A percentile compares a stretch with the other conserved stretches of the same genome.
phyloP scores from a whole-genome alignment of 179 eudicot species.

The Patellifolia procumbens region DNA sequence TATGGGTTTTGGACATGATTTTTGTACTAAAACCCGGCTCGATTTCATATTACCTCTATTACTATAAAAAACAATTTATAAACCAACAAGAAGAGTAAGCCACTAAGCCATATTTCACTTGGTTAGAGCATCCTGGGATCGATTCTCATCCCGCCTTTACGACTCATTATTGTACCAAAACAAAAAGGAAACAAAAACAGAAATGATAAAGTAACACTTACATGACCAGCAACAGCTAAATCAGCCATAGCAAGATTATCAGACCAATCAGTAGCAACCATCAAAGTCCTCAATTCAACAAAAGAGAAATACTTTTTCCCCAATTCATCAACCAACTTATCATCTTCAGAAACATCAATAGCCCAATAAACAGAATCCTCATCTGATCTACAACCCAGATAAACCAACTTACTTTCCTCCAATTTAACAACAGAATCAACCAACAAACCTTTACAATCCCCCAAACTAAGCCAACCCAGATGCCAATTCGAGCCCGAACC shows the following conservation, averaged over 20 bases:
- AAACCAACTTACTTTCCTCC: constrained; percentile 65
- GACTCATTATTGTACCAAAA: background rate
- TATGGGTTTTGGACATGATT: no score
- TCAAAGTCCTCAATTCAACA: constrained; percentile 91
- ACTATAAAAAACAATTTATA: background rate
- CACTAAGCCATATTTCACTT: no score
- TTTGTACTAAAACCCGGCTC: no score
- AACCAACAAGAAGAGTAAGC: background rate
- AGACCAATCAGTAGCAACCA: constrained; percentile 99
- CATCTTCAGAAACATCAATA: constrained; percentile 69
- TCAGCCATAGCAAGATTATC: constrained; percentile 71
- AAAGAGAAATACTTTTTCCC: constrained; percentile 59
- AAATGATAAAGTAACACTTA: constrained; percentile 34
- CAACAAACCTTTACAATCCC: constrained; percentile 50
- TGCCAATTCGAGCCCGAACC: constrained; percentile 55
- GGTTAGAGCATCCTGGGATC: no score
- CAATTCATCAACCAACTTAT: constrained; percentile 51
- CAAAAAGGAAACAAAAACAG: background rate
- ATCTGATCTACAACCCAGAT: constrained; percentile 64
- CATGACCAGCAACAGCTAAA: constrained; percentile 96
- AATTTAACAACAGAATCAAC: constrained; percentile 47
- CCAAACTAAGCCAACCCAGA: constrained; percentile 87
- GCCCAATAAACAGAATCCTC: constrained; percentile 84
- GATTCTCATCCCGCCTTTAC: no score
- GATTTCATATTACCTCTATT: no score